These are phyloP conservation scores for Coix lacrymajobi DNA, from an alignment of 176 grass and related monocot genomes.

Conservation along the genomic window DNA sequence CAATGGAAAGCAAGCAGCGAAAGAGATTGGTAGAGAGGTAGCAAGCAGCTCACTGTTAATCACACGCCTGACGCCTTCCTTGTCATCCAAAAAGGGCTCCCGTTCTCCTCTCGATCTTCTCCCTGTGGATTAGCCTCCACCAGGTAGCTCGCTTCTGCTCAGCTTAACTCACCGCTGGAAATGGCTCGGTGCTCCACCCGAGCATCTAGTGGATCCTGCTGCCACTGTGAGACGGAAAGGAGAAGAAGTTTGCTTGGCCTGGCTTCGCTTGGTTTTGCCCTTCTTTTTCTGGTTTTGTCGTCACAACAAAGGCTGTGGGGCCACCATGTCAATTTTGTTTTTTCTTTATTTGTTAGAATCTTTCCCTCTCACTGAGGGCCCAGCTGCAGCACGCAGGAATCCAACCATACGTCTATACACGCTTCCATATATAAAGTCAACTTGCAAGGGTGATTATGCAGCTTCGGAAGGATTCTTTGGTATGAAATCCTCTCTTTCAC, in stretches of 20 bases:
- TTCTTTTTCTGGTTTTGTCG: constrained; percentile 35
- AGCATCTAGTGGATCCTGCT: constrained; percentile 41
- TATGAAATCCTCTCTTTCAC: constrained; percentile 13
- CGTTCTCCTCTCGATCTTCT: constrained; percentile 16
- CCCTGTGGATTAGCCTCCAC: constrained; percentile 20
- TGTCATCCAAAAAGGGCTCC: constrained; percentile 11
- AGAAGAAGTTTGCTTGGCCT: constrained; percentile 32
- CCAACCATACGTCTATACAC: constrained; percentile 26
- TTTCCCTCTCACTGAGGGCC: constrained; percentile 57
- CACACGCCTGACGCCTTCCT: constrained; percentile 17
- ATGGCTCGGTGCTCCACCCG: constrained; percentile 30
- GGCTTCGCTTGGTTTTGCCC: constrained; percentile 19
- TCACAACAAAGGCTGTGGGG: constrained; percentile 43
- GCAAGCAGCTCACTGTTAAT: constrained; percentile 51
- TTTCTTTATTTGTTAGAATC: constrained; percentile 59
- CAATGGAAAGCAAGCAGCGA: constrained; percentile 43
- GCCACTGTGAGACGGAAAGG: constrained; percentile 29
- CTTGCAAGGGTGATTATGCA: constrained; percentile 34
- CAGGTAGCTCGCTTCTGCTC: not conserved
- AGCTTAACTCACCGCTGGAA: constrained; percentile 23
- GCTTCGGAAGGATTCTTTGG: constrained; percentile 37
- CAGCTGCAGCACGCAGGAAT: constrained; percentile 45
- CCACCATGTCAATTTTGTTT: constrained; percentile 16
- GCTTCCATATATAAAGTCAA: constrained; percentile 55
- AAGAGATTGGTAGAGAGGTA: constrained; percentile 45